Evolutionary conservation across 805 yeast genomes (phyloP), one percentile per base, ranked within the genome.

Genomic region (Saturnispora saitoi): DNA sequence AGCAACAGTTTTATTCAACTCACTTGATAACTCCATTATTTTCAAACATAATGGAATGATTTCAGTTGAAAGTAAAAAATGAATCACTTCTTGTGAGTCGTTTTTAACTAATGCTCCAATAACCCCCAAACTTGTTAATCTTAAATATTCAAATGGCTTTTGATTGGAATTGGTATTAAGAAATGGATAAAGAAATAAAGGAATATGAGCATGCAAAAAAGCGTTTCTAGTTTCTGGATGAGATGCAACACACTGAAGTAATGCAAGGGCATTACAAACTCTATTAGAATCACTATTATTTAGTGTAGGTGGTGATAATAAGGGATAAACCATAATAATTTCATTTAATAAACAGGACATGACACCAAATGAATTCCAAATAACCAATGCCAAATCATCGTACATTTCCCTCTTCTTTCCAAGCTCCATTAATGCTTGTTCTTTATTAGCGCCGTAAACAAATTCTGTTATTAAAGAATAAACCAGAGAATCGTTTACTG

Each of bases 311-410:
- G 97, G 97, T 32, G 86, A 83, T 51, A 91, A 71, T 59, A 83
- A 74, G 11, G 99, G 96, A 64, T 91, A 91, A 5, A 91, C 96
- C 3, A 86, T 76, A 34, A 89, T 82, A 47, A 91, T 89, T 62
- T 91, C 99, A 63, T 87, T 95, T 51, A 91, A 67, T 34, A 91
- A 69, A 19, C 89, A 83, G 2, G 98, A 83, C 95, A 93, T 89
- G 11, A 91, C 97, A 29, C 98, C 99, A 66, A 85, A 90, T 4
- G 96, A 86, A 58, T 91, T 83, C 99, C 99, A 91, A 50, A 91
- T 70, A 4, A 91, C 95, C 36, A 89, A 66, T 0, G 98, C 98
- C 50, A 91, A 73, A 63, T 91, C 98, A 50, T 89, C 97, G 61
- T 86, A 91, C 60, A 88, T 89, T 61, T 91, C 99, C 53, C 99